Conservation (phyloP, 2,329 filamentous ascomycete genomes). For the Diaporthe vexans region DNA sequence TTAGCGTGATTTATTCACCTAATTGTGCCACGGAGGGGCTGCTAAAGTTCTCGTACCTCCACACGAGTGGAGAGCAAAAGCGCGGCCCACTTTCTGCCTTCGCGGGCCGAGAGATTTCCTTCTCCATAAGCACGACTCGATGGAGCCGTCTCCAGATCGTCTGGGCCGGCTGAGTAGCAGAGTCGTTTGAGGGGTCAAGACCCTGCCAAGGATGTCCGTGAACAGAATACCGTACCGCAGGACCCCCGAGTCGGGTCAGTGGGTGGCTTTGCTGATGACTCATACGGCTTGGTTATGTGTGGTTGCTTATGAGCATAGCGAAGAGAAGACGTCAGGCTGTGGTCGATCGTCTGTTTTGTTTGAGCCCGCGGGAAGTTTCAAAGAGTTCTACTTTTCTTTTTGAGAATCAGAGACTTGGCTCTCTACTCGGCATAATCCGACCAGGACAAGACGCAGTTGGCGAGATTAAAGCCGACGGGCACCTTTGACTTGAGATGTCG, state of each 20-base stretch:
- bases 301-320: background rate
- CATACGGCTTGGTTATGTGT: background rate
- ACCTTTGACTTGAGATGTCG: background rate
- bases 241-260: slow-evolving; percentile 11
- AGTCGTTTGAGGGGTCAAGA: slow-evolving; percentile 1
- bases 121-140: slow-evolving; percentile 13
- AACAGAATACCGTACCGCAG: slow-evolving; percentile 1
- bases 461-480: background rate
- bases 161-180: slow-evolving; percentile 14
- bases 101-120: slow-evolving; percentile 14
- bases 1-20: background rate
- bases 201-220: slow-evolving; percentile 8
- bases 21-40: background rate
- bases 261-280: slow-evolving; percentile 2
- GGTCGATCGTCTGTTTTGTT: background rate
- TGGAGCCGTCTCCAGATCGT: background rate
- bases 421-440: background rate
- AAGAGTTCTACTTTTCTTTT: background rate
- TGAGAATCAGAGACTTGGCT: background rate
- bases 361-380: background rate
- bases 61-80: background rate
- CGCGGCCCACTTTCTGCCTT: slow-evolving; percentile 6
- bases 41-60: slow-evolving; percentile 25
- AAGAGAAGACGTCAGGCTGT: background rate
- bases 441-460: background rate